Base-by-base conservation (phyloP, 805 yeast species). In the Myxozyma neglecta region DNA sequence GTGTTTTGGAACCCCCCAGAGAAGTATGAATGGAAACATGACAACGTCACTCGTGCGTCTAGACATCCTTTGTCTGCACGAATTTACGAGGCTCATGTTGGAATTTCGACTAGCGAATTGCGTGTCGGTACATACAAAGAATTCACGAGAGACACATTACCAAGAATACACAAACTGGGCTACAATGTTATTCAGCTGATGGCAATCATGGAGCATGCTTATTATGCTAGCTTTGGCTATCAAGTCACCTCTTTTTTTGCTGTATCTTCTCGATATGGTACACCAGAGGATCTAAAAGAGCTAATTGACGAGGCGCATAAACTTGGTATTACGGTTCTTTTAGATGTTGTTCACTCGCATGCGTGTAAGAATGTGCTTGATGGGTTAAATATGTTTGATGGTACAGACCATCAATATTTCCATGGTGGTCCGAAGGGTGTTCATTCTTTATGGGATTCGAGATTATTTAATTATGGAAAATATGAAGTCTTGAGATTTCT, bases 141-240 rank as follows among this genome's bases (percentile, higher is more conserved):
- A 73, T 93, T 93, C 74, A 88, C 97, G 13, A 68, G 77, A 49
- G 85, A 89, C 66, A 80, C 91, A 11, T 81, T 93, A 64, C 98
- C 98, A n/a, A 80, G 87, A 49, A 89, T 93, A 68, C 85, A 85
- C 68, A 83, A 87, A 65, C 80, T 92, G 62, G 97, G 97, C 42
- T 93, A 93, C 75, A 90, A 94, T 74, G 86, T 96, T 4, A 88
- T 93, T 69, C 99, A 93, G 76, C 80, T 93, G 71, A 93, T 93
- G 99, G 97, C 99, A 0, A 83, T 93, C 48, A 93, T 93, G 99
- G 99, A 93, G 75, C 99, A 93, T 74, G 98, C 99, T 1, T 93
- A 93, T 73, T 93, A 93, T 74, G 99, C 97, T 0, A 90, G 97
- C 1, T 93, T 93, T 73, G 99, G 99, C n/a, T 93, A 93, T 74